Evolutionary conservation across 495 filamentous ascomycete genomes (phyloP).

Genomic region (Penicillium macrosclerotiorum): DNA sequence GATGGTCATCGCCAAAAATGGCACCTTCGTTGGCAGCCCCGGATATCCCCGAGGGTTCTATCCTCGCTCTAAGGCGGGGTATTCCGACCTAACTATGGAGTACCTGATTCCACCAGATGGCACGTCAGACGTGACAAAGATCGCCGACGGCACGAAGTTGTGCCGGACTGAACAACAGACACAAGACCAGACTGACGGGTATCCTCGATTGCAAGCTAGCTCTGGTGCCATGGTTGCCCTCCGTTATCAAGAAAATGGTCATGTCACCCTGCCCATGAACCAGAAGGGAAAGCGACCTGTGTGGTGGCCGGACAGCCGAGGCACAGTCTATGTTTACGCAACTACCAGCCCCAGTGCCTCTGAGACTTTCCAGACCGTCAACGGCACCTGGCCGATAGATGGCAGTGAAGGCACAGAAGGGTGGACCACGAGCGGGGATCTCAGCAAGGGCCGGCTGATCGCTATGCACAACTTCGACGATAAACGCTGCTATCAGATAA

Average conservation of each 20-base stretch:
- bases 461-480: conserved; percentile 78
- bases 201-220: conserved; percentile 61
- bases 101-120: conserved; percentile 54
- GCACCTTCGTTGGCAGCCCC: conserved; percentile 63
- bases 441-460: conserved; percentile 73
- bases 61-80: conserved; percentile 45
- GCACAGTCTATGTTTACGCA: conserved; percentile 79
- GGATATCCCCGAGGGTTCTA: conserved; percentile 68
- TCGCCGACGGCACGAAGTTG: conserved; percentile 42
- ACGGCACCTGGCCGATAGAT: conserved; percentile 69
- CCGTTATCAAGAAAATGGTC: conserved; percentile 82
- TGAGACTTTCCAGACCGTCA: conserved; percentile 66
- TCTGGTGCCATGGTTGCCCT: conserved; percentile 70
- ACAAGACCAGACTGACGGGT: conserved; percentile 52
- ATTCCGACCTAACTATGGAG: conserved; percentile 49
- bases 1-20: conserved; percentile 66
- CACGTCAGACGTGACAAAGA: conserved; percentile 25
- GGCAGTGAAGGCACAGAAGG: conserved; percentile 78
- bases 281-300: conserved; percentile 58
- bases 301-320: conserved; percentile 67
- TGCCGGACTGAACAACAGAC: conserved; percentile 55
- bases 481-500: conserved; percentile 76
- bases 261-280: conserved; percentile 66
- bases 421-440: too few species aligned
- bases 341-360: conserved; percentile 61